phyloP scores from a whole-genome alignment of 768 basidiomycete species.

The Naematelia encephala region DNA sequence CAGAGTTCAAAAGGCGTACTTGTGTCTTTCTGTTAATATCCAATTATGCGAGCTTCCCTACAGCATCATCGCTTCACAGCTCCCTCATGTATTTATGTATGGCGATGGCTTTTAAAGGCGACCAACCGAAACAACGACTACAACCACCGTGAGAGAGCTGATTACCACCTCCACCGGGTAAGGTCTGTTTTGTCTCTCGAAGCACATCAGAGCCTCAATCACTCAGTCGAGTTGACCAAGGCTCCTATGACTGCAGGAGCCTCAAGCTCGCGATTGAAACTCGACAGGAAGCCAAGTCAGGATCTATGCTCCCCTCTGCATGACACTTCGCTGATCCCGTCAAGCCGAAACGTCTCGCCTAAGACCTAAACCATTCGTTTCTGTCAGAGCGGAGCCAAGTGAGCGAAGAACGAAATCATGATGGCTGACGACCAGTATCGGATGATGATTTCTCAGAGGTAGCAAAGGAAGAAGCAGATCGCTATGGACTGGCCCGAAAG shows the following conservation, averaged over 20 bases:
- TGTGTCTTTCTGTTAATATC: neutral
- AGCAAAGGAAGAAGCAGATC: constrained; percentile 14
- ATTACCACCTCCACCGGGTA: neutral
- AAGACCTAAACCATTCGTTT: neutral
- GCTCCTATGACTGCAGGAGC: neutral
- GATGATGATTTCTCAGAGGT: constrained; percentile 32
- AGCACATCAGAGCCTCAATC: too few relatives aligned
- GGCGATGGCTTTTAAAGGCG: too few relatives aligned
- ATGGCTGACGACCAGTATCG: constrained; percentile 10
- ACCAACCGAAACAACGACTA: too few relatives aligned
- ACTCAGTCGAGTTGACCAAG: too few relatives aligned
- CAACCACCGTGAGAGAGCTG: neutral
- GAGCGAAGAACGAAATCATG: neutral
- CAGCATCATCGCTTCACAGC: too few relatives aligned
- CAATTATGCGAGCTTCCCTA: too few relatives aligned
- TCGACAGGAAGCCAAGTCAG: neutral
- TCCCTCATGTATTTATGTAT: too few relatives aligned
- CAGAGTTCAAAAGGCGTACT: neutral
- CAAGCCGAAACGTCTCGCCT: neutral
- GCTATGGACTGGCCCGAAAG: constrained; percentile 16
- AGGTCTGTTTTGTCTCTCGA: neutral
- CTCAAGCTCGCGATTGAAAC: neutral
- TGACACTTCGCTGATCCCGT: neutral
- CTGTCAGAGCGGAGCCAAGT: constrained; percentile 26
- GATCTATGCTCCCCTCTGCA: neutral